Evolutionary conservation across 352 stramenopile species (phyloP), one percentile per base, ranked within the genome.

Genomic region (Pythium aristosporum): DNA sequence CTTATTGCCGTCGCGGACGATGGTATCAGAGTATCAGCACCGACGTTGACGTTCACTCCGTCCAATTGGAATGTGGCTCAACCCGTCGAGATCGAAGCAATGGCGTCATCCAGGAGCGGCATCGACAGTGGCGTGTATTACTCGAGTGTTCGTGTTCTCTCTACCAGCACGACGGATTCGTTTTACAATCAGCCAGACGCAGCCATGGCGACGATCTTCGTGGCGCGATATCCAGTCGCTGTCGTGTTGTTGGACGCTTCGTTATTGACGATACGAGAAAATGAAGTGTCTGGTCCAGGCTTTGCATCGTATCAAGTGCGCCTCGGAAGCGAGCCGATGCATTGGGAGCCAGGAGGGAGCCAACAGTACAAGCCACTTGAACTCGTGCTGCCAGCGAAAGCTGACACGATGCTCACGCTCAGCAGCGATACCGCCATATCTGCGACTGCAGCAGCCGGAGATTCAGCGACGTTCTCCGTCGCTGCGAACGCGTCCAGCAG

Each of bases 401-500:
- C 76, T 16, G 80, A 89, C 58, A 88, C 80, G 0, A 82, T 64
- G 9, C 59, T 89, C 1, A 56, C 67, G 43, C 79, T 83, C 49
- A 69, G 74, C 20, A 60, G 11, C 3, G 67, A 73, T 2, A 21
- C 36, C 0, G 46, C 69, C 28, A 23, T 39, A 3, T 12, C 8
- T 39, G 11, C 60, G 2, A 36, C 21, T 16, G 37, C 42, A 16
- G 39, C 28, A 25, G 55, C 57, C 20, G 80, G 73, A 10, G 21
- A 25, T 11, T 48, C 55, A 0, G 5, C 55, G 1, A 76, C 73
- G 0, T 73, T 90, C 7, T 50, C 63, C 28, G 66, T 57, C 2
- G 77, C 80, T 18, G 57, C 75, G 2, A 92, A 90, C 64, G 72
- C 80, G 13, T 80, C 80, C 0, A 57, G 65, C 18, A 92, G 82